Evolutionary conservation across 139 green algal genomes (phyloP).

Genomic region (Chlamydomonas sp.): DNA sequence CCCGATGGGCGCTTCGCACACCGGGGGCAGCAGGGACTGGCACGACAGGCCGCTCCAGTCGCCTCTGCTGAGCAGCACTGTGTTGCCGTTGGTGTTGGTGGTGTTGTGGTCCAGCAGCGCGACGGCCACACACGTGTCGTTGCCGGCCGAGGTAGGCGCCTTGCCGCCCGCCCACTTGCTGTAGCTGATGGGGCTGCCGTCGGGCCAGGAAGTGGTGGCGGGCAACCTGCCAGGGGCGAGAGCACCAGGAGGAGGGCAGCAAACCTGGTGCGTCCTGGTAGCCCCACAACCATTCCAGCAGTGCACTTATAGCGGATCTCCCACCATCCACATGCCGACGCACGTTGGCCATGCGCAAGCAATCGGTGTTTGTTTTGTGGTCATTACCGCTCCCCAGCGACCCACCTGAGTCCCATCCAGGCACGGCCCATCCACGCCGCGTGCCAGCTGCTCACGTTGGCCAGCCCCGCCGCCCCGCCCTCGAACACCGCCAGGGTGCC

Average conservation of each 20-base stretch:
- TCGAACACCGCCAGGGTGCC: slow-evolving; percentile 17
- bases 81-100: background rate
- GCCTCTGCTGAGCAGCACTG: background rate
- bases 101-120: background rate
- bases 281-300: too few relatives aligned
- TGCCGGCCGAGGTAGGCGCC: background rate
- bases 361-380: too few relatives aligned
- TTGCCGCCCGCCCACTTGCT: background rate
- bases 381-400: background rate
- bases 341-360: too few relatives aligned
- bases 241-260: too few relatives aligned
- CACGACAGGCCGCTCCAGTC: background rate
- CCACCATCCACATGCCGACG: too few relatives aligned
- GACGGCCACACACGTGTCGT: too few relatives aligned
- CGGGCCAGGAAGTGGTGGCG: background rate
- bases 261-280: too few relatives aligned
- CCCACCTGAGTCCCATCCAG: slow-evolving; percentile 22
- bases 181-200: background rate
- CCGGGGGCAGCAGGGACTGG: background rate
- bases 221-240: background rate
- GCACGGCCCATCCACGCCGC: background rate
- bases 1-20: slow-evolving; percentile 8
- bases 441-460: background rate
- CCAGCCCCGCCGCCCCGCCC: background rate
- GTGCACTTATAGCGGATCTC: too few relatives aligned